phyloP scores from a whole-genome alignment of 2,329 filamentous ascomycete genomes.

The Nemania abortiva region DNA sequence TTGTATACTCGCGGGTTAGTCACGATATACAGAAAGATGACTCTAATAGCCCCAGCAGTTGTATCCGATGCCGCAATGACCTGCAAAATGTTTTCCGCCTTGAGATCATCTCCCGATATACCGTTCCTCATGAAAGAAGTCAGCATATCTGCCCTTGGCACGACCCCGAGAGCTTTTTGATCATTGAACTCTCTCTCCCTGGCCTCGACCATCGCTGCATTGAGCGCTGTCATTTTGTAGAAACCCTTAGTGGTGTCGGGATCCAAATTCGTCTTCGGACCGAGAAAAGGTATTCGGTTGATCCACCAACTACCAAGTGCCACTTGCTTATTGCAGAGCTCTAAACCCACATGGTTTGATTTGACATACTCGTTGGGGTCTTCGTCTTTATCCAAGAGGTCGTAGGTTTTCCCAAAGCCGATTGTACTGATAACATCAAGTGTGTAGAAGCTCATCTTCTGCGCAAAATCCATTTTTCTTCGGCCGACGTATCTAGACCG shows the following conservation, averaged over 20 bases:
- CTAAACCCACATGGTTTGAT: conserved; percentile 26
- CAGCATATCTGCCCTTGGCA: conserved; percentile 48
- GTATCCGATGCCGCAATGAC: conserved; percentile 68
- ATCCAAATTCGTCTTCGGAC: background rate
- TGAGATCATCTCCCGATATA: conserved; percentile 43
- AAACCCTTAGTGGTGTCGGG: conserved; percentile 49
- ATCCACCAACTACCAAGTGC: conserved; percentile 42
- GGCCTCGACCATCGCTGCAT: conserved; percentile 39
- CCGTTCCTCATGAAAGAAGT: conserved; percentile 50
- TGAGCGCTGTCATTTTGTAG: conserved; percentile 53
- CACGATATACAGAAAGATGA: conserved; percentile 61
- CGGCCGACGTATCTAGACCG: conserved; percentile 55
- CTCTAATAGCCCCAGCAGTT: conserved; percentile 62
- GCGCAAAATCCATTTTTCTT: conserved; percentile 58
- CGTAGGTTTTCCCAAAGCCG: conserved; percentile 63
- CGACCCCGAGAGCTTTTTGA: conserved; percentile 15
- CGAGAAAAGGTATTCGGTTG: conserved; percentile 31
- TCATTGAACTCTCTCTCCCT: conserved; percentile 46
- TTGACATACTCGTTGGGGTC: conserved; percentile 58
- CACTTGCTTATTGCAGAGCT: conserved; percentile 53
- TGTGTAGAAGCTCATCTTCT: conserved; percentile 63
- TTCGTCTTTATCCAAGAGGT: conserved; percentile 59
- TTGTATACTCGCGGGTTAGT: conserved; percentile 58
- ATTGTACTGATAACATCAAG: conserved; percentile 66
- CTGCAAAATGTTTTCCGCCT: conserved; percentile 54